phyloP scores from a whole-genome alignment of 129 eudicot species.

The Cynara cardunculus region DNA sequence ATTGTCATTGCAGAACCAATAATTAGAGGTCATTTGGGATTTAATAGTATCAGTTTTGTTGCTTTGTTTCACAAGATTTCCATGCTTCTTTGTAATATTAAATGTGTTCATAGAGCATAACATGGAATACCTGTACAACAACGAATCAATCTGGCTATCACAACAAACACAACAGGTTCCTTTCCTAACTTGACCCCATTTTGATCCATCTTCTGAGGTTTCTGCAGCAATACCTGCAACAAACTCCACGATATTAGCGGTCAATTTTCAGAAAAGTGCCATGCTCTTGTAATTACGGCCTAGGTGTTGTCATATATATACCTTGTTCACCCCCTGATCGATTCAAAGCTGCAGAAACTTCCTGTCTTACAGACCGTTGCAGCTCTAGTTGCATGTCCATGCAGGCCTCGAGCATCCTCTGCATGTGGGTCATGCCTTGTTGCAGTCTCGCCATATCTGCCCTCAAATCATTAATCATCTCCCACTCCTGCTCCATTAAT shows the following conservation, averaged over 20 bases:
- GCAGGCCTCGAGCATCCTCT: slow-evolving; percentile 99
- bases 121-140: slow-evolving; percentile 78
- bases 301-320: slow-evolving; percentile 5
- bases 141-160: slow-evolving; percentile 93
- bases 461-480: slow-evolving; percentile 87
- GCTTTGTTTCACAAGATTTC: neutral
- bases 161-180: slow-evolving; percentile 98
- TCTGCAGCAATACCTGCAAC: slow-evolving; percentile 63
- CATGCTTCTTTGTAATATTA: neutral
- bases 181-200: slow-evolving; percentile 86
- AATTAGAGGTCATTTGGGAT: neutral
- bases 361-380: slow-evolving; percentile 96
- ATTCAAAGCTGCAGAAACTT: slow-evolving; percentile 97
- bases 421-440: slow-evolving; percentile 99
- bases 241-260: neutral
- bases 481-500: slow-evolving; percentile 78
- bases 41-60: neutral
- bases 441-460: slow-evolving; percentile 93
- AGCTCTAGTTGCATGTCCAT: slow-evolving; percentile 99
- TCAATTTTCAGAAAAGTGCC: neutral
- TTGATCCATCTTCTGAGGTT: slow-evolving; percentile 92
- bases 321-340: slow-evolving; percentile 84
- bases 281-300: neutral
- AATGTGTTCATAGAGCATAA: neutral
- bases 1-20: neutral